Base-by-base conservation (phyloP, 805 yeast genomes). In the Candida vaughaniae region DNA sequence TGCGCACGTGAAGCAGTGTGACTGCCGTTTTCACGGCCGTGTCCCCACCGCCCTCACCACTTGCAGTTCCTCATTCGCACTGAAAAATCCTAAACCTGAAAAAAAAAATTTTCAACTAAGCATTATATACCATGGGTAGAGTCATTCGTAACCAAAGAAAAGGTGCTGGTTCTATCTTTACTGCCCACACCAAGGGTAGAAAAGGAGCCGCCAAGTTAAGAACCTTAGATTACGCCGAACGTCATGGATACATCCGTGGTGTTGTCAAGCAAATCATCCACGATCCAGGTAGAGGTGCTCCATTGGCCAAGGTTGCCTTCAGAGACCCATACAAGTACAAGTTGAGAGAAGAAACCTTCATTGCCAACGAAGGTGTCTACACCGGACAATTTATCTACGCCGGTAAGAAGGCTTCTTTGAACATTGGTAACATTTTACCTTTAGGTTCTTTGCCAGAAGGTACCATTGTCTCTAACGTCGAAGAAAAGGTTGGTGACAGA, bases 101-200 rank as follows among this genome's bases (percentile, higher is more conserved):
- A 7, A n/a, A 17, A 29, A 29, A 29, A 29, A 29, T 29, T 29
- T 18, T 20, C 23, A 20, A 20, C 23, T 20, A 9, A 27, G 25
- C 31, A 10, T 35, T 28, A 32, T n/a, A n/a, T n/a, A 32, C 22
- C 31, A 37, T 62, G 81, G 96, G 96, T 86, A 88, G 98, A 85
- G 99, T 93, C 79, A 93, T 93, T 82, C 95, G 99, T 81, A 93
- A 93, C 85, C 99, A 93, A 84, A 90, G 99, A 89, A 93, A 93
- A 81, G 98, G 98, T 85, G 96, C 96, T 76, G 98, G 99, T 71
- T 91, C 98, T 68, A 89, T 93, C 83, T 93, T 93, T 89, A 85
- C 95, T 72, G 83, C 99, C 67, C 95, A 91, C 93, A 91, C 98
- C 82, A 91, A 98, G 80, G 87, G 93, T 75, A 89, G 99, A 86